A percentile compares a stretch with the other conserved stretches of the same genome.
Evolutionary conservation across 768 basidiomycete species (phyloP).

Genomic region (Mycena maculata): DNA sequence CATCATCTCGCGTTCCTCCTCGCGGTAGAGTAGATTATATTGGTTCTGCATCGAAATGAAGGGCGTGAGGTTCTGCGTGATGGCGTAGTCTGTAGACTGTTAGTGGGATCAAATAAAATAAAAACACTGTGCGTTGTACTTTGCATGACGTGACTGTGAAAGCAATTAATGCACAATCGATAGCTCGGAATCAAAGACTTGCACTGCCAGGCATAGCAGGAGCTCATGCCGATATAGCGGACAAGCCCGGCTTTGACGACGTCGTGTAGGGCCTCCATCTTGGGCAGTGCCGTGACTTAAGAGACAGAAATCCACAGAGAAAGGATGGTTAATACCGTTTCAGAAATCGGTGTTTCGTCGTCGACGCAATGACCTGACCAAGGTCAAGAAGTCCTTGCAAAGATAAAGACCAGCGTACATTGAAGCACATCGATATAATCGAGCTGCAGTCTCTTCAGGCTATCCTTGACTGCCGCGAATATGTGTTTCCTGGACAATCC

Average conservation of each 20-base stretch:
- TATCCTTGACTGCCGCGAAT: conserved; percentile 71
- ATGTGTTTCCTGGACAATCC: conserved; percentile 61
- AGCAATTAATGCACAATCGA: background rate
- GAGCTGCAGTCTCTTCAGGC: conserved; percentile 73
- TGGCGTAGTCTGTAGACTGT: conserved; percentile 62
- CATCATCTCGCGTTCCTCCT: conserved; percentile 75
- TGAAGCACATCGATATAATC: conserved; percentile 84
- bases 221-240: conserved; percentile 69
- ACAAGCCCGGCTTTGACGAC: conserved; percentile 72
- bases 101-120: background rate
- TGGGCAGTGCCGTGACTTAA: background rate
- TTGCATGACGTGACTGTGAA: conserved; percentile 59
- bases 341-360: conserved; percentile 66
- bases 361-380: conserved; percentile 65
- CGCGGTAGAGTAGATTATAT: conserved; percentile 69
- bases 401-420: conserved; percentile 55
- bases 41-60: conserved; percentile 82
- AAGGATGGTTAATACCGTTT: conserved; percentile 49
- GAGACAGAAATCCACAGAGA: no score
- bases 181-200: conserved; percentile 24
- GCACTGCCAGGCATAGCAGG: conserved; percentile 68
- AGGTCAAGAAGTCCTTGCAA: background rate
- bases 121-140: conserved; percentile 46
- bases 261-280: conserved; percentile 77
- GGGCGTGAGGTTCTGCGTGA: conserved; percentile 64